phyloP scores from a whole-genome alignment of 768 basidiomycete species.

The Hygrophoropsis aurantiaca region DNA sequence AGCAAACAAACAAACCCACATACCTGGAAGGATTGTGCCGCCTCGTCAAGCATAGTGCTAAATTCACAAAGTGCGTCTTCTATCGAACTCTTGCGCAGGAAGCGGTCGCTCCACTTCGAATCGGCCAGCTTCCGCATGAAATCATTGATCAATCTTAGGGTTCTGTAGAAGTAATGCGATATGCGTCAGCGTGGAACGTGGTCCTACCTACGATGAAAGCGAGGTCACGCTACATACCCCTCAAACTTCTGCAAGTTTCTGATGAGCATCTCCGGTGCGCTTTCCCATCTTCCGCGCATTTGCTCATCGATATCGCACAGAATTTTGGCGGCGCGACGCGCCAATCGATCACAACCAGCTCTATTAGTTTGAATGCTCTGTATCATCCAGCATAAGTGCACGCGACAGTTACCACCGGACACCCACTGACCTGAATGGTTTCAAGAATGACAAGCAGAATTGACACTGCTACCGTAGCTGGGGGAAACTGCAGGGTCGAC shows the following conservation, averaged over 20 bases:
- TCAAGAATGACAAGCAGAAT: conserved; percentile 44
- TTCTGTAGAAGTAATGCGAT: no score
- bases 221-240: conserved; percentile 32
- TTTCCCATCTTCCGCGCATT: conserved; percentile 45
- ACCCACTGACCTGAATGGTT: conserved; percentile 42
- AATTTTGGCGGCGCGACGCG: conserved; percentile 41
- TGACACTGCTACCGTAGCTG: conserved; percentile 39
- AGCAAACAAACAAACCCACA: no score
- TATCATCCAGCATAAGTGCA: conserved; percentile 1
- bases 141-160: conserved; percentile 35
- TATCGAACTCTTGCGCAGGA: conserved; percentile 40
- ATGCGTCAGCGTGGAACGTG: no score
- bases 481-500: conserved; percentile 40
- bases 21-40: conserved; percentile 49
- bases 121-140: conserved; percentile 41
- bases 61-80: conserved; percentile 38
- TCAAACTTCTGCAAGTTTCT: conserved; percentile 43
- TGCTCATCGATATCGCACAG: conserved; percentile 43
- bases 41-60: conserved; percentile 38
- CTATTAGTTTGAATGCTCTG: conserved; percentile 37
- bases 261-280: conserved; percentile 38
- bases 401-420: no score
- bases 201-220: no score
- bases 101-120: conserved; percentile 40
- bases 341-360: conserved; percentile 37